These are phyloP conservation scores for Penicillium desertorum DNA, from an alignment of 495 filamentous ascomycete genomes.

Conservation along the genomic window DNA sequence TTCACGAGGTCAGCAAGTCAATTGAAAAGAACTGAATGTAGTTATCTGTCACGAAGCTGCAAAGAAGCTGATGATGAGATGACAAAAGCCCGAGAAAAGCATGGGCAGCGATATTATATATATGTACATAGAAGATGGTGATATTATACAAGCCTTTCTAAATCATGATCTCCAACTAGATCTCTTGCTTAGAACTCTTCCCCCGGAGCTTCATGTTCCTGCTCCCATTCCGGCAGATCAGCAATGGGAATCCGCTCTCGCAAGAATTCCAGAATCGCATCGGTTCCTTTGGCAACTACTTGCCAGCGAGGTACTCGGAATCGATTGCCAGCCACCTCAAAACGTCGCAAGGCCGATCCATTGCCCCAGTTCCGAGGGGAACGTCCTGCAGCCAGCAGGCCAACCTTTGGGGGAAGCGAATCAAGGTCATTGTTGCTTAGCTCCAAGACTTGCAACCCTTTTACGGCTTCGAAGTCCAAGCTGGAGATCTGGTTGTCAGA, in stretches of 20 bases:
- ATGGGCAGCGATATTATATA: constrained; percentile 18
- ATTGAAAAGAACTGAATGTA: constrained; percentile 16
- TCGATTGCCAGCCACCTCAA: constrained; percentile 74
- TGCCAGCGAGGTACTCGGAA: constrained; percentile 88
- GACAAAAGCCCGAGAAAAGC: constrained; percentile 9
- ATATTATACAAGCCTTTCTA: constrained; percentile 15
- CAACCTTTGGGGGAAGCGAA: constrained; percentile 72
- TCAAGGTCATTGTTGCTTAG: constrained; percentile 80
- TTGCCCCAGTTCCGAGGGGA: constrained; percentile 38
- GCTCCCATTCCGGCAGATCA: constrained; percentile 49
- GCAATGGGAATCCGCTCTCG: constrained; percentile 71
- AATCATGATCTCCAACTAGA: constrained; percentile 3
- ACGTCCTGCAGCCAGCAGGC: constrained; percentile 61
- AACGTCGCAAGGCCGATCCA: constrained; percentile 44
- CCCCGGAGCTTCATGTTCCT: constrained; percentile 22
- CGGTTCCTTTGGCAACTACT: constrained; percentile 82
- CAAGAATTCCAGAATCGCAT: constrained; percentile 80
- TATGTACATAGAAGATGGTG: constrained; percentile 19
- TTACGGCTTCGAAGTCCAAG: constrained; percentile 69
- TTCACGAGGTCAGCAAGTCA: constrained; percentile 43
- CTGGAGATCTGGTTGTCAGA: constrained; percentile 74
- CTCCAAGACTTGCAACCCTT: constrained; percentile 74
- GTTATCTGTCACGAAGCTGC: neutral
- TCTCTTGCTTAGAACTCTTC: constrained; percentile 14
- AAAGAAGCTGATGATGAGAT: constrained; percentile 2